phyloP scores from a whole-genome alignment of 176 grass and related monocot species.

The Cenchrus americanus region DNA sequence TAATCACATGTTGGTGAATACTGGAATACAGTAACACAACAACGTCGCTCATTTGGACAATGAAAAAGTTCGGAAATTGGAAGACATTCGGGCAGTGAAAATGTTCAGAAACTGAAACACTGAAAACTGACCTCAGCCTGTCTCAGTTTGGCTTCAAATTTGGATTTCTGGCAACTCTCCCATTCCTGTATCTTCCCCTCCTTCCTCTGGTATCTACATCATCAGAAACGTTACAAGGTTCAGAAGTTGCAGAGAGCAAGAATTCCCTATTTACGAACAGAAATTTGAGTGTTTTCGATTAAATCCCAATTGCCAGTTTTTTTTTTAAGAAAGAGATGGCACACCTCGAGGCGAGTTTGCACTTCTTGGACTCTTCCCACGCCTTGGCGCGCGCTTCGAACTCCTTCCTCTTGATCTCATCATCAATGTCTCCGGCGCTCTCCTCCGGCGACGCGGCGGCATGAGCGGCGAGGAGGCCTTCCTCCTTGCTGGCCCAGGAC shows the following conservation, averaged over 20 bases:
- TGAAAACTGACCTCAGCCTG: conserved; percentile 62
- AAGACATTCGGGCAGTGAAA: background rate
- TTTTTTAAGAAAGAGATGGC: background rate
- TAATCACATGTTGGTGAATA: background rate
- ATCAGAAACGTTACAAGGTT: background rate
- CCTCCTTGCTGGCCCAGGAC: conserved; percentile 90
- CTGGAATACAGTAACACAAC: background rate
- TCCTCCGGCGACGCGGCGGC: conserved; percentile 32
- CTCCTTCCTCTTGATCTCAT: conserved; percentile 22
- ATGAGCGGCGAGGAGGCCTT: conserved; percentile 12
- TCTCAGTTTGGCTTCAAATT: conserved; percentile 74
- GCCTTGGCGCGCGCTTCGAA: conserved; percentile 73
- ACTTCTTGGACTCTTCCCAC: conserved; percentile 81
- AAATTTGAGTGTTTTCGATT: background rate
- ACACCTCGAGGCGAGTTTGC: conserved; percentile 64
- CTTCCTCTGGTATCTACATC: conserved; percentile 65
- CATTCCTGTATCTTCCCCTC: conserved; percentile 84
- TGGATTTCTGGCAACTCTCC: conserved; percentile 71
- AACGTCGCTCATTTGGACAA: background rate
- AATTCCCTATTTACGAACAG: background rate
- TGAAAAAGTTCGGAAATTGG: background rate
- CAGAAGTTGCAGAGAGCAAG: background rate
- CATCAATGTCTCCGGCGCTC: conserved; percentile 17
- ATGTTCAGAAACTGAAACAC: background rate
- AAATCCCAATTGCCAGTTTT: background rate